These are phyloP conservation scores for Exophiala alcalophila DNA, from an alignment of 2,329 filamentous ascomycete species.

Conservation along the genomic window DNA sequence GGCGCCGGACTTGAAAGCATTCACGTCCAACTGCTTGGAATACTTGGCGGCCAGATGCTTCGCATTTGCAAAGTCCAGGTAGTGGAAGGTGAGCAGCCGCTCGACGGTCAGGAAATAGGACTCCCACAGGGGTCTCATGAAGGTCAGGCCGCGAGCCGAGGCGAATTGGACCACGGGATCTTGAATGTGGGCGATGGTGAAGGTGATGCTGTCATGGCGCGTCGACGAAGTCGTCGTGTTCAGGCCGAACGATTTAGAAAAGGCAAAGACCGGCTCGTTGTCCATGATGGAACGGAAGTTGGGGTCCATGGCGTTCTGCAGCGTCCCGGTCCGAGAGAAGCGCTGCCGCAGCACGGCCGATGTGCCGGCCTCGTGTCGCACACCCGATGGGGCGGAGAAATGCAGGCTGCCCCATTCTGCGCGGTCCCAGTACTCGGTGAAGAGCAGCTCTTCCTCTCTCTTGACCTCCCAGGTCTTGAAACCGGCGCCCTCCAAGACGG, in stretches of 20 bases:
- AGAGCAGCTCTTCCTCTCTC: conserved; percentile 56
- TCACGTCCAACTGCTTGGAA: conserved; percentile 64
- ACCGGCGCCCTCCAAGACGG: conserved; percentile 38
- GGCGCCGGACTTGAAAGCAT: conserved; percentile 71
- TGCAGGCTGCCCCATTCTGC: conserved; percentile 87
- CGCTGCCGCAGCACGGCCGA: conserved; percentile 63
- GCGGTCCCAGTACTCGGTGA: conserved; percentile 70
- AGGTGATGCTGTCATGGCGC: conserved; percentile 53
- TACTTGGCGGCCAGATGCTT: conserved; percentile 66
- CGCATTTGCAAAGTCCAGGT: conserved; percentile 67
- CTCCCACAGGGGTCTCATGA: conserved; percentile 76
- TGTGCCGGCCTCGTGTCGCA: conserved; percentile 67
- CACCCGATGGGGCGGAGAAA: too few relatives aligned
- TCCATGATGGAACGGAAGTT: conserved; percentile 69
- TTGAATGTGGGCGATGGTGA: conserved; percentile 74
- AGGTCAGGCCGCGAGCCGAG: conserved; percentile 68
- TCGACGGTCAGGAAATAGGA: conserved; percentile 66
- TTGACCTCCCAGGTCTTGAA: conserved; percentile 46
- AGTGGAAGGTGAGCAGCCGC: conserved; percentile 71
- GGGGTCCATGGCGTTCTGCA: conserved; percentile 66
- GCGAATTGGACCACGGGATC: conserved; percentile 78
- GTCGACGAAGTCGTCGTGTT: conserved; percentile 36
- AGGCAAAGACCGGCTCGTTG: conserved; percentile 78
- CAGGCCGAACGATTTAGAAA: conserved; percentile 63
- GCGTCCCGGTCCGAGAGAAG: conserved; percentile 65